Percentiles rank a stretch among this genome's conserved stretches.
Conservation (phyloP, 805 yeast species). For the Scheffersomyces lignosus region DNA sequence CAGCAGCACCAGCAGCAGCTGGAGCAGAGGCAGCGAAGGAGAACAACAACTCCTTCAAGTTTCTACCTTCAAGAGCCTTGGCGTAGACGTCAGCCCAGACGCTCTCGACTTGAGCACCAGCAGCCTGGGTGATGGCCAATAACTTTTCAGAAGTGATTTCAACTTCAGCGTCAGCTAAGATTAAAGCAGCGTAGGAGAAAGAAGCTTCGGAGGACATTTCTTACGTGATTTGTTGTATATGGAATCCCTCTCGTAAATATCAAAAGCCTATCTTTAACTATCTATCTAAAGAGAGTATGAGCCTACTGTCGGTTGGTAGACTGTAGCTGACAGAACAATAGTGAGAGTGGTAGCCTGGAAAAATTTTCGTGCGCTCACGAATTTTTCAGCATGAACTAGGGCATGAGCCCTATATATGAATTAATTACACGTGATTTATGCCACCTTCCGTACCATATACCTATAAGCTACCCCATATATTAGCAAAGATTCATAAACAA, state of each 20-base stretch:
- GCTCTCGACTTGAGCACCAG: slow-evolving; percentile 76
- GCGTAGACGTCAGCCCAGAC: slow-evolving; percentile 89
- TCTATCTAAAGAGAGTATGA: no score
- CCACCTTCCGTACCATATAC: no score
- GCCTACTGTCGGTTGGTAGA: no score
- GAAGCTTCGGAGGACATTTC: slow-evolving; percentile 88
- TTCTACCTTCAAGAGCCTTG: slow-evolving; percentile 82
- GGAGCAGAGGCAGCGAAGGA: slow-evolving; percentile 51
- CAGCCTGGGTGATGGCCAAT: slow-evolving; percentile 73
- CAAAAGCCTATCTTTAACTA: no score
- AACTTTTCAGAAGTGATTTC: slow-evolving; percentile 90
- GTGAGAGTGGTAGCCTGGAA: neutral
- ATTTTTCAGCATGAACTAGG: slow-evolving; percentile 4
- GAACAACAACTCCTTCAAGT: slow-evolving; percentile 75
- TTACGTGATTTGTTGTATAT: slow-evolving; percentile 6
- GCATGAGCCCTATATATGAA: slow-evolving; percentile 8
- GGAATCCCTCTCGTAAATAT: no score
- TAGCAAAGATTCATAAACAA: no score
- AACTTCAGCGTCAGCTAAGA: slow-evolving; percentile 95
- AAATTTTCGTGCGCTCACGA: neutral
- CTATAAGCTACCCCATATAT: no score
- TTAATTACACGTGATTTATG: neutral
- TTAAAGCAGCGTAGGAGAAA: slow-evolving; percentile 97
- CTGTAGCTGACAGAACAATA: no score
- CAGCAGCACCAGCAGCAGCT: slow-evolving; percentile 36